Percentiles rank a stretch among this genome's conserved stretches.
phyloP scores from a whole-genome alignment of 139 green algal species.

The Ettlia oleoabundans region DNA sequence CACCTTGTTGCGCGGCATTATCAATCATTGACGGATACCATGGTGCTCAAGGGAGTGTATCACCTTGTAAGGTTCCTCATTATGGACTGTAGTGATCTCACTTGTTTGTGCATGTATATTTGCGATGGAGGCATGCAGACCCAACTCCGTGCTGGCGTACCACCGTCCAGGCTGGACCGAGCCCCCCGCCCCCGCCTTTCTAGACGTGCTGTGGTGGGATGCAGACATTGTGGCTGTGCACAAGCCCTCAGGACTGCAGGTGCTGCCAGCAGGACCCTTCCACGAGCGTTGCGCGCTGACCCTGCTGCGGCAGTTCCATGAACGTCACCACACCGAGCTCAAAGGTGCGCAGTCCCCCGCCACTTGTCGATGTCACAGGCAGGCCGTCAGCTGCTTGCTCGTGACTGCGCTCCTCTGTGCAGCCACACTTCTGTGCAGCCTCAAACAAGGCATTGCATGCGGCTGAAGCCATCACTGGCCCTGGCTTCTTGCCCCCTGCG shows the following conservation, averaged over 20 bases:
- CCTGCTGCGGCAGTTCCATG: conserved; percentile 33
- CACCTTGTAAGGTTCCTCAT: no score
- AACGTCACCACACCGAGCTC: neutral
- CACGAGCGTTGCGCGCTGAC: conserved; percentile 48
- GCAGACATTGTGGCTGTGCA: conserved; percentile 50
- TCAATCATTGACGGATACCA: no score
- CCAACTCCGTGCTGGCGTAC: neutral
- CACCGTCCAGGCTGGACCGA: conserved; percentile 38
- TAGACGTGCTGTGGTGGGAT: conserved; percentile 58
- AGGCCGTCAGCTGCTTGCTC: neutral
- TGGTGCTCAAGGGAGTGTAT: no score
- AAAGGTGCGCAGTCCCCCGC: neutral
- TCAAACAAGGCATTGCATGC: neutral
- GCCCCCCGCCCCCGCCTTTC: conserved; percentile 29
- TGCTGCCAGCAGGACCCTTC: conserved; percentile 31
- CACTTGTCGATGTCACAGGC: neutral
- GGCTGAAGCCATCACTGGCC: neutral
- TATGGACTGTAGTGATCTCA: no score
- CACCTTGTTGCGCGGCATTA: no score
- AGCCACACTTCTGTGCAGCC: no score
- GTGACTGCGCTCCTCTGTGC: neutral
- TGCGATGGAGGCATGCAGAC: no score
- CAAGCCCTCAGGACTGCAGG: conserved; percentile 50
- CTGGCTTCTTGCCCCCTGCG: neutral
- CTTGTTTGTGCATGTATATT: no score